Conservation (phyloP, 2,329 filamentous ascomycete species). For the Ambrosiella beaveri region DNA sequence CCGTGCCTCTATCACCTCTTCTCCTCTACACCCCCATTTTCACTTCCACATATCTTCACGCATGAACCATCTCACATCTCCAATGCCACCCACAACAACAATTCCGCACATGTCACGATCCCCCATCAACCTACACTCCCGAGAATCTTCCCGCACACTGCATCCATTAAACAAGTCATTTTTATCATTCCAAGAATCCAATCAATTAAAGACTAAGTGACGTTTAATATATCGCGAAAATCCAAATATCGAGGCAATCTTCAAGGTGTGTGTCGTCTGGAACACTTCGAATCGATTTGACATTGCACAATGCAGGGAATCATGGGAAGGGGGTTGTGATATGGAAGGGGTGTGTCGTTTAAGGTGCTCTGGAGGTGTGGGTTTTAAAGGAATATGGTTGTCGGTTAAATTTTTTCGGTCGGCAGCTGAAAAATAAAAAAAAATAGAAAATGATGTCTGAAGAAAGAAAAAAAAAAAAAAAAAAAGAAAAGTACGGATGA, state of each 20-base stretch:
- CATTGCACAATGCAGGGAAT: background rate
- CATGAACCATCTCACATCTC: background rate
- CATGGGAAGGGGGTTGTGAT: background rate
- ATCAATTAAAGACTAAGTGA: background rate
- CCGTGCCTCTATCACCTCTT: background rate
- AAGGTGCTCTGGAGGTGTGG: background rate
- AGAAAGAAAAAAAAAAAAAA: background rate
- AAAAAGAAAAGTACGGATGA: slow-evolving; percentile 9
- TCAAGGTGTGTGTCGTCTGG: background rate
- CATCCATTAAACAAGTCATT: background rate
- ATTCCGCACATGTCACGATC: background rate
- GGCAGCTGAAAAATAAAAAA: background rate
- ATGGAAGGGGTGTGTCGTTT: background rate
- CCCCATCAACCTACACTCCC: background rate
- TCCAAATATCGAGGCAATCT: background rate
- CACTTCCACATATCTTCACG: background rate
- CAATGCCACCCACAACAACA: background rate
- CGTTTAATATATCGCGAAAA: too few relatives aligned
- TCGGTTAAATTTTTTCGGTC: slow-evolving; percentile 6
- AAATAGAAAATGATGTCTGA: background rate
- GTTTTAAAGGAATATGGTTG: background rate
- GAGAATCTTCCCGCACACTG: background rate
- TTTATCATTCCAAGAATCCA: background rate
- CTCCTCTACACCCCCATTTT: background rate
- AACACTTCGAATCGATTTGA: background rate